These are phyloP conservation scores for Epichloe gansuensis DNA, from an alignment of 2,329 filamentous ascomycete species.

Conservation along the genomic window DNA sequence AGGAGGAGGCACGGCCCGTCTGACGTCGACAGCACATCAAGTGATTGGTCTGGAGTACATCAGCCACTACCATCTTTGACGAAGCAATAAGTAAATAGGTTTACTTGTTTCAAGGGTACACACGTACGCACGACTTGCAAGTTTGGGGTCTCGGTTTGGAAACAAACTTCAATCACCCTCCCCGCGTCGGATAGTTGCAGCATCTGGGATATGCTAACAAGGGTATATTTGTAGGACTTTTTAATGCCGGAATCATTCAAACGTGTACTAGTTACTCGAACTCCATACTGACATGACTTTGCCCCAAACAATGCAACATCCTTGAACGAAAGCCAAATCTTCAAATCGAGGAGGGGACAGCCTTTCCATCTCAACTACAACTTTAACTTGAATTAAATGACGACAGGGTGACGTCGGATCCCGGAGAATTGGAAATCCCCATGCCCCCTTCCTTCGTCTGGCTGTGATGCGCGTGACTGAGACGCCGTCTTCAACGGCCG, in stretches of 20 bases:
- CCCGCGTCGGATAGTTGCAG: too few relatives aligned
- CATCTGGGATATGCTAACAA: background rate
- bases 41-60: background rate
- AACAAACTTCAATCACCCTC: too few relatives aligned
- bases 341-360: background rate
- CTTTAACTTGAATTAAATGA: too few relatives aligned
- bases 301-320: too few relatives aligned
- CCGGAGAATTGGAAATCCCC: background rate
- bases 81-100: too few relatives aligned
- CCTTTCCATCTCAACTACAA: background rate
- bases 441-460: background rate
- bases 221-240: background rate
- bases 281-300: background rate
- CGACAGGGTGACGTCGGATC: too few relatives aligned
- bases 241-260: background rate
- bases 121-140: too few relatives aligned
- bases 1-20: background rate
- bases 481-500: slow-evolving; percentile 12
- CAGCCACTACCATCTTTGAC: too few relatives aligned
- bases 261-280: background rate
- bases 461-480: background rate
- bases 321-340: background rate
- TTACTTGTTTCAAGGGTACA: too few relatives aligned
- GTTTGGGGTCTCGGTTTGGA: too few relatives aligned
- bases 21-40: background rate